Evolutionary conservation across 169 alveolate genomes (phyloP).

Genomic region (Besnoitia besnoiti): DNA sequence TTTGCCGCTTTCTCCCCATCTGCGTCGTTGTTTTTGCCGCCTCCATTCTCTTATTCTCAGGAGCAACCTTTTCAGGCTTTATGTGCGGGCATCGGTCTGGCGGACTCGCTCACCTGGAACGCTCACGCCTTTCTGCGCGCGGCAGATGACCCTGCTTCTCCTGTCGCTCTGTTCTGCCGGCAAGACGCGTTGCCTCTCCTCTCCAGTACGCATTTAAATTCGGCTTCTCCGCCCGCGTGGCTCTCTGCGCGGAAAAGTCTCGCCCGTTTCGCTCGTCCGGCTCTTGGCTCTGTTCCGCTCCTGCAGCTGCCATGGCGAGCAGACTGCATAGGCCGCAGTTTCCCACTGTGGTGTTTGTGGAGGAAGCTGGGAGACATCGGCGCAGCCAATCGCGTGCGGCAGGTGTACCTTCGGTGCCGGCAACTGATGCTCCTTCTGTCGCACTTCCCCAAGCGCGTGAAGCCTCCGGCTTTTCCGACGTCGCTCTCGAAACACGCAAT

Average conservation of each 20-base stretch:
- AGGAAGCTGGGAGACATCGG: constrained; percentile 50
- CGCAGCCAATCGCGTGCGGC: constrained; percentile 48
- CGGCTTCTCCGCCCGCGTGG: neutral
- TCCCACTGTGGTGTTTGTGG: constrained; percentile 45
- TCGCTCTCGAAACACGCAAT: neutral
- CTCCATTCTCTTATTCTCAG: neutral
- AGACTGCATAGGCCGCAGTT: neutral
- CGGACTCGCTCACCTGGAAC: constrained; percentile 28
- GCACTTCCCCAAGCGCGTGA: constrained; percentile 23
- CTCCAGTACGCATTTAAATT: neutral
- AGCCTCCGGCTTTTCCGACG: constrained; percentile 32
- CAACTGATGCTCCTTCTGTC: neutral
- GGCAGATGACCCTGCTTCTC: neutral
- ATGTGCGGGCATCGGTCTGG: constrained; percentile 18
- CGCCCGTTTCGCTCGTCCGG: neutral
- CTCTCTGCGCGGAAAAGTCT: too few species aligned
- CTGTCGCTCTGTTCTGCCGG: neutral
- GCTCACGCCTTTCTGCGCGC: neutral
- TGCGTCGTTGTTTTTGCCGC: neutral
- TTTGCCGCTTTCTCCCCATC: neutral
- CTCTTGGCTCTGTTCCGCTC: neutral
- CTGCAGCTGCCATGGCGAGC: neutral
- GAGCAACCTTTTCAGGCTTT: neutral
- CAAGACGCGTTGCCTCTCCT: neutral
- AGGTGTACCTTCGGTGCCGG: constrained; percentile 41